A percentile compares a stretch with the other conserved stretches of the same genome.
phyloP scores from a whole-genome alignment of 768 basidiomycete species.

The Cubamyces sp. region DNA sequence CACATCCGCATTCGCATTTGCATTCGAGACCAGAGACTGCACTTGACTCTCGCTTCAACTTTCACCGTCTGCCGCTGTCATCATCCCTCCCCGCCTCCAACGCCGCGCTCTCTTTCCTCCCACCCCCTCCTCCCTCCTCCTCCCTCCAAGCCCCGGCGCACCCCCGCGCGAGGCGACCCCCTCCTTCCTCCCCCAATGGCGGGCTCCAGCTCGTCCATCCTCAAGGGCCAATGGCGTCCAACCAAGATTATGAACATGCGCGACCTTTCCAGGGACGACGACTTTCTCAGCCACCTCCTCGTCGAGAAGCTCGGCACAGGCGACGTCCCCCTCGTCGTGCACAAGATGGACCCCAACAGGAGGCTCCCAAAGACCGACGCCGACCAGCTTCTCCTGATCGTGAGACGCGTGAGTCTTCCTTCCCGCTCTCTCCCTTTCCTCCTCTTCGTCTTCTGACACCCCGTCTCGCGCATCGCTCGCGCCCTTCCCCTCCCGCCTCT shows the following conservation, averaged over 20 bases:
- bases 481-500: slow-evolving; percentile 27
- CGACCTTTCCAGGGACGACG: slow-evolving; percentile 89
- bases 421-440: slow-evolving; percentile 24
- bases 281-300: slow-evolving; percentile 87
- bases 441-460: slow-evolving; percentile 33
- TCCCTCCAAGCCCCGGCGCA: slow-evolving; percentile 16
- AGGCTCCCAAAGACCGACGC: slow-evolving; percentile 77
- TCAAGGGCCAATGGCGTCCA: slow-evolving; percentile 61
- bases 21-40: no score
- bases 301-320: slow-evolving; percentile 89
- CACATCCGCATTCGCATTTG: no score
- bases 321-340: slow-evolving; percentile 77
- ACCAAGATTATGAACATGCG: slow-evolving; percentile 91
- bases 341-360: slow-evolving; percentile 86
- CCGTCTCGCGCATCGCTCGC: slow-evolving; percentile 33
- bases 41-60: not conserved
- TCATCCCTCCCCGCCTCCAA: not conserved
- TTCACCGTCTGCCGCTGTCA: slow-evolving; percentile 13
- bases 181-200: slow-evolving; percentile 28
- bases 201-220: slow-evolving; percentile 28
- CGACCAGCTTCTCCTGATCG: slow-evolving; percentile 67
- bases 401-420: slow-evolving; percentile 68
- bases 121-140: slow-evolving; percentile 1
- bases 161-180: slow-evolving; percentile 13
- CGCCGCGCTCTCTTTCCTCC: not conserved